Percentiles rank a stretch among this genome's conserved stretches.
These are phyloP conservation scores for Aegilops sharonensis DNA, from an alignment of 176 grass and related monocot genomes.

Conservation along the genomic window DNA sequence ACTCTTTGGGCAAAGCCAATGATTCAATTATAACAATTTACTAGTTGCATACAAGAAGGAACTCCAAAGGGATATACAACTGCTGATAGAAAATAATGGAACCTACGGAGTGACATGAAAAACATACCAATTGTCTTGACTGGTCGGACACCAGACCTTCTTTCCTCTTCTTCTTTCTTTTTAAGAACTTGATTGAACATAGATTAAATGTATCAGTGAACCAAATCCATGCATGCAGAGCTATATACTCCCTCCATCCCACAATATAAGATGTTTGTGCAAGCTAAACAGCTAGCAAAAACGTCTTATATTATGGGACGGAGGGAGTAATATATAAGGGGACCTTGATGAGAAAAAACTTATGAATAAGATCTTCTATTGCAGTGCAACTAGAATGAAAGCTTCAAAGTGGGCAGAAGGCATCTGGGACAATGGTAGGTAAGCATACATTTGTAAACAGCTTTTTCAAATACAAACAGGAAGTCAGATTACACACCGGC, in stretches of 20 bases:
- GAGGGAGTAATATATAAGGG: neutral
- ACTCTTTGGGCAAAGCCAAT: neutral
- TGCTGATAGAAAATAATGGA: neutral
- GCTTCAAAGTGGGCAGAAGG: neutral
- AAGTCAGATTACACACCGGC: neutral
- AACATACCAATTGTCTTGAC: slow-evolving; percentile 62
- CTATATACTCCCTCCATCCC: too few relatives aligned
- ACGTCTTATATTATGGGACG: too few relatives aligned
- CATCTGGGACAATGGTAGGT: neutral
- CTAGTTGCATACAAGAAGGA: neutral
- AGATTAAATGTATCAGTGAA: slow-evolving; percentile 26
- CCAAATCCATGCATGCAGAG: neutral
- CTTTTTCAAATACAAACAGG: neutral
- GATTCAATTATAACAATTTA: neutral
- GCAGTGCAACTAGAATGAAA: slow-evolving; percentile 9
- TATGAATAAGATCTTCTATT: slow-evolving; percentile 2
- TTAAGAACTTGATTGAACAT: slow-evolving; percentile 54
- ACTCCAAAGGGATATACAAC: neutral
- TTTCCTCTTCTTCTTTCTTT: slow-evolving; percentile 80
- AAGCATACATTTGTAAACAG: neutral
- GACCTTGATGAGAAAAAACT: neutral
- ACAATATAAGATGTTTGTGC: too few relatives aligned
- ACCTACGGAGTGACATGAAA: neutral
- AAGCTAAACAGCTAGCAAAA: too few relatives aligned
- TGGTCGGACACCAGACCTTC: slow-evolving; percentile 23